Base-by-base conservation (phyloP, 345 rosid genomes). In the Hibiscus tridactylites region DNA sequence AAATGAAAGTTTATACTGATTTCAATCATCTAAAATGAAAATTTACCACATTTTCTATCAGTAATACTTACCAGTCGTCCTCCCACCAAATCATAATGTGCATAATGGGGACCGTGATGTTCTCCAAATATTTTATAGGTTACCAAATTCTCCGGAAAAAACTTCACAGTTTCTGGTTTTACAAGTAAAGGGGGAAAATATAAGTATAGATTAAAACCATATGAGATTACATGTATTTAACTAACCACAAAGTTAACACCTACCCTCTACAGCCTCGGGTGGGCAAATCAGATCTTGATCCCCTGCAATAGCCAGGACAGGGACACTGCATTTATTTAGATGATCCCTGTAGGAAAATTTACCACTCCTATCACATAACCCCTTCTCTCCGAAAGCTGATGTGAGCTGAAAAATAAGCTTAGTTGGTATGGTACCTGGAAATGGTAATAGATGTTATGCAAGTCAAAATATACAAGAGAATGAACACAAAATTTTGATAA, bases 281-380 rank as follows among this genome's bases (percentile, higher is more conserved):
- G 99, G 99, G 68, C 99, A 95, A 75, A 95, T 91, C 74, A 87
- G 83, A 87, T 95, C 97, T 77, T 71, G 78, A 73, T 95, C 96
- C 76, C 99, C 99, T 33, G 99, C 99, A 71, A 92, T 71, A 2
- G 99, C 99, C 79, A 95, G 78, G 73, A 92, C 83, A 61, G 99
- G 97, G 52, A 89, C 86, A 75, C 46, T 85, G 78, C 79, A 77
- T 74, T 75, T 79, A 72, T 73, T 75, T 70, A 92, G 77, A 79
- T 90, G 85, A 61, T 89, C 89, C 86, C 89, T 90, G 83, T 90
- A 90, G 73, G 76, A 83, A 83, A 90, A 87, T 68, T 86, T 77
- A 53, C 99, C 96, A 59, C 84, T 85, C 73, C 97, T 84, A 74
- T 95, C 96, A 29, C 90, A 78, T 64, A 95, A 80, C 28, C 99